A percentile compares a stretch with the other conserved stretches of the same genome.
phyloP scores from a whole-genome alignment of 768 basidiomycete genomes.

The Calocera viscosa region DNA sequence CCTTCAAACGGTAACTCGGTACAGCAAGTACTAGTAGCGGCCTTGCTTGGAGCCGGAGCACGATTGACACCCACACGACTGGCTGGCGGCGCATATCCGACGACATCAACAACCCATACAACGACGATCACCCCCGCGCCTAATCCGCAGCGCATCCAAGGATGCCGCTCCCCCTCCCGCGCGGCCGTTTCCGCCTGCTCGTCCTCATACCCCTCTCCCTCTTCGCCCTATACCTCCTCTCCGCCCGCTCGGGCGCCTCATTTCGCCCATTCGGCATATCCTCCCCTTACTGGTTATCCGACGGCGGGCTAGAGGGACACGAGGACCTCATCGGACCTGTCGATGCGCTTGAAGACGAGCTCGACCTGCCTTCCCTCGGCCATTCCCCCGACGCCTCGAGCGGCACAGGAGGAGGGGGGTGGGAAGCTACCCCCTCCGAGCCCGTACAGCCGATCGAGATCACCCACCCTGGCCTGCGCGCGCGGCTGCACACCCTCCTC shows the following conservation, averaged over 20 bases:
- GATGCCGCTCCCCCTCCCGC: not conserved
- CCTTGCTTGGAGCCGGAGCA: too few species aligned
- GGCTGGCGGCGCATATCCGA: too few species aligned
- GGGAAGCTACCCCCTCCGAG: slow-evolving; percentile 8
- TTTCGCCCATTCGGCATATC: slow-evolving; percentile 9
- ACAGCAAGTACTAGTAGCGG: too few species aligned
- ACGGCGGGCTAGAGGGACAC: not conserved
- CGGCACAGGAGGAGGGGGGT: not conserved
- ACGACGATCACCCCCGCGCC: slow-evolving; percentile 8
- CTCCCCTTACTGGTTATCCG: not conserved
- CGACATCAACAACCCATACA: not conserved
- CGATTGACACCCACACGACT: too few species aligned
- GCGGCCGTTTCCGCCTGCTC: not conserved
- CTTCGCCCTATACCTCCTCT: not conserved
- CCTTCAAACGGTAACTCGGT: too few species aligned
- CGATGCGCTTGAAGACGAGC: not conserved
- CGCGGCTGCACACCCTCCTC: slow-evolving; percentile 23
- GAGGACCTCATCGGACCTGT: slow-evolving; percentile 7
- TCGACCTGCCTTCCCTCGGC: not conserved
- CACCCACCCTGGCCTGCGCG: slow-evolving; percentile 2
- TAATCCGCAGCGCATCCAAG: not conserved
- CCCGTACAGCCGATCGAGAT: not conserved
- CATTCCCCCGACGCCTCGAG: slow-evolving; percentile 3
- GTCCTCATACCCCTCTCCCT: not conserved
- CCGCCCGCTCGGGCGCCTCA: not conserved